Percentiles rank a stretch among this genome's conserved stretches.
phyloP scores from a whole-genome alignment of 1,139 yeast species.

The Scheffersomyces stambukii region DNA sequence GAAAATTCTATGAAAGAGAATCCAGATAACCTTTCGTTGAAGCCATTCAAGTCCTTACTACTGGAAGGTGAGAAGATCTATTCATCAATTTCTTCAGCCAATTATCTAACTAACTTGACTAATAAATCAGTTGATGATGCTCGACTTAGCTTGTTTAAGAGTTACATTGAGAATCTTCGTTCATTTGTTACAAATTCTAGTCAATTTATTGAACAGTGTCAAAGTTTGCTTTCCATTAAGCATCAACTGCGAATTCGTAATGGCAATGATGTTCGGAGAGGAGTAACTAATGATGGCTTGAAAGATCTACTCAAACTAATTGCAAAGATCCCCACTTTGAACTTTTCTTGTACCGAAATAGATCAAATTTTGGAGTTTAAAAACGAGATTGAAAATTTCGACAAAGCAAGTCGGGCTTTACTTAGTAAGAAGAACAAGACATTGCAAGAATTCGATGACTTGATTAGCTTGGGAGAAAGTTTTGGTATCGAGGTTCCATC shows the following conservation, averaged over 20 bases:
- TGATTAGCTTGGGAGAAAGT: constrained; percentile 51
- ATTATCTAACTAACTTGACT: no score
- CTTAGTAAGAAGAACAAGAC: constrained; percentile 24
- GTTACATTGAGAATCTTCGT: constrained; percentile 32
- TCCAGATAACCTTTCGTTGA: constrained; percentile 46
- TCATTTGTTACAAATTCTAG: constrained; percentile 43
- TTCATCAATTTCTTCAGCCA: constrained; percentile 24
- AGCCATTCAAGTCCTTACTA: constrained; percentile 40
- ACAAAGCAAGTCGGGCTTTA: constrained; percentile 41
- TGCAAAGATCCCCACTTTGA: constrained; percentile 44
- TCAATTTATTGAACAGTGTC: constrained; percentile 56
- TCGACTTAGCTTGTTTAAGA: constrained; percentile 16
- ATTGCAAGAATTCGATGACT: constrained; percentile 39
- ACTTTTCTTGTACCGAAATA: constrained; percentile 54
- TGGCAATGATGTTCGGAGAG: constrained; percentile 8
- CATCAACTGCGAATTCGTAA: constrained; percentile 49
- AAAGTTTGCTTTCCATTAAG: constrained; percentile 43
- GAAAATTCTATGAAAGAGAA: constrained; percentile 35
- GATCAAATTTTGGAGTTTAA: constrained; percentile 56
- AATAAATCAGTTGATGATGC: constrained; percentile 12
- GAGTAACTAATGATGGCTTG: constrained; percentile 5
- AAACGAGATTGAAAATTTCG: constrained; percentile 51
- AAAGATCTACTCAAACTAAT: constrained; percentile 30
- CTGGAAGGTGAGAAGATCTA: constrained; percentile 55
- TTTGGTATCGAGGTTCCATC: constrained; percentile 58